A percentile compares a stretch with the other conserved stretches of the same genome.
phyloP scores from a whole-genome alignment of 768 basidiomycete genomes.

The Tricholoma sp. region DNA sequence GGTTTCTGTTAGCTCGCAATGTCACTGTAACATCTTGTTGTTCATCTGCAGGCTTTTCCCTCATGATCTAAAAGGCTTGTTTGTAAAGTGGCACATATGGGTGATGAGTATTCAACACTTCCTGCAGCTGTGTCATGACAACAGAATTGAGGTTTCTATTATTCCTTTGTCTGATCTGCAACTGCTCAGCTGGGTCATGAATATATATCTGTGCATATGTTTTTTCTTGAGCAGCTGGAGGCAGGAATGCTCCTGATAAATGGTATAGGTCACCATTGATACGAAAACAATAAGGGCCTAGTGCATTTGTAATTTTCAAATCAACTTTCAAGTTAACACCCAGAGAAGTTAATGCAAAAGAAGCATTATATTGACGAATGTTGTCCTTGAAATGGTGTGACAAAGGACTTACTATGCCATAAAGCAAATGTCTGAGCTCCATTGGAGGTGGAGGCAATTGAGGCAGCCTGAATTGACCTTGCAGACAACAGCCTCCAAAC shows the following conservation, averaged over 20 bases:
- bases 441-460: not conserved
- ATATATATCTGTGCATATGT: slow-evolving; percentile 31
- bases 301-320: slow-evolving; percentile 9
- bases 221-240: slow-evolving; percentile 7
- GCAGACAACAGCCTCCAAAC: slow-evolving; percentile 11
- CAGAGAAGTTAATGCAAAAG: slow-evolving; percentile 32
- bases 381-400: slow-evolving; percentile 20
- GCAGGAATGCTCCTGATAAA: slow-evolving; percentile 21
- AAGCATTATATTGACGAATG: slow-evolving; percentile 30
- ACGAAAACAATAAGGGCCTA: slow-evolving; percentile 19
- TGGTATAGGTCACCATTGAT: slow-evolving; percentile 31
- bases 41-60: slow-evolving; percentile 9
- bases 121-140: slow-evolving; percentile 7
- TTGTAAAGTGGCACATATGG: slow-evolving; percentile 15
- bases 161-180: slow-evolving; percentile 13
- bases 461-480: slow-evolving; percentile 6
- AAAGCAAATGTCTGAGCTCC: not conserved
- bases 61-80: slow-evolving; percentile 18
- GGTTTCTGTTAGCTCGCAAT: not conserved
- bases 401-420: not conserved
- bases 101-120: slow-evolving; percentile 2
- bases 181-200: slow-evolving; percentile 18
- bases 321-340: slow-evolving; percentile 23
- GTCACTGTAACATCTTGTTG: slow-evolving; percentile 1
- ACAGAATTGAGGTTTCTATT: slow-evolving; percentile 2